Evolutionary conservation across 2,329 filamentous ascomycete species (phyloP), one percentile per base, ranked within the genome.

Genomic region (Endocalyx cinctus): DNA sequence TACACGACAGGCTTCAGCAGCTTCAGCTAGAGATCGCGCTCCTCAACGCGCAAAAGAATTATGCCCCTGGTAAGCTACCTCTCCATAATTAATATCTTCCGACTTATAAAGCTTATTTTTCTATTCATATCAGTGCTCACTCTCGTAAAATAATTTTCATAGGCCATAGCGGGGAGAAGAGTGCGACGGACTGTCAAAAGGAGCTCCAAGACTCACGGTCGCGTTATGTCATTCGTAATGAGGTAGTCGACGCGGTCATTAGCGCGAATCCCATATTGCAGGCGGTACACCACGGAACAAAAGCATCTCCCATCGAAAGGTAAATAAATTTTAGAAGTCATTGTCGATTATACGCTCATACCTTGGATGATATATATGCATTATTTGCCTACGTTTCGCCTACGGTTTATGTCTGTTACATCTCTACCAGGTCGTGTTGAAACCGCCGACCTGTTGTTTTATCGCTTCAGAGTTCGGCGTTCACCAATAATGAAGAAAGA

Each of bases 251-350:
- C 41, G 78, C 72, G 29, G 77, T 86, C 33, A 60, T 92, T 45
- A 77, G 78, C 46, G 79, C 80, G 36, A 82, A 87, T 48, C 86
- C 87, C 6, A 79, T 85, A 25, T 65, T 94, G 37, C 86, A 84
- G 51, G 82, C 87, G 6, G 78, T 90, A 25, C 85, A 94, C 55
- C 66, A 74, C 39, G 79, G 79, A 27, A 74, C 73, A 10, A 70
- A 76, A 39, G 73, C 77, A 13, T 75, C 77, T 3, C 74, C 76
- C 27, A 67, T 80, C 33, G 85, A 92, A 60, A 75, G 78, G 85
- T 86, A 69, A 25, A 58, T 40, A 12, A 12, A 19, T 25, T 27
- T 33, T 6, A n/a, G n/a, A n/a, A n/a, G n/a, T n/a, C n/a, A n/a
- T n/a, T n/a, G n/a, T n/a, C n/a, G n/a, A n/a, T n/a, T n/a, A n/a